Base-by-base conservation (phyloP, 140 eudicot species). In the Erigeron philadelphicus region DNA sequence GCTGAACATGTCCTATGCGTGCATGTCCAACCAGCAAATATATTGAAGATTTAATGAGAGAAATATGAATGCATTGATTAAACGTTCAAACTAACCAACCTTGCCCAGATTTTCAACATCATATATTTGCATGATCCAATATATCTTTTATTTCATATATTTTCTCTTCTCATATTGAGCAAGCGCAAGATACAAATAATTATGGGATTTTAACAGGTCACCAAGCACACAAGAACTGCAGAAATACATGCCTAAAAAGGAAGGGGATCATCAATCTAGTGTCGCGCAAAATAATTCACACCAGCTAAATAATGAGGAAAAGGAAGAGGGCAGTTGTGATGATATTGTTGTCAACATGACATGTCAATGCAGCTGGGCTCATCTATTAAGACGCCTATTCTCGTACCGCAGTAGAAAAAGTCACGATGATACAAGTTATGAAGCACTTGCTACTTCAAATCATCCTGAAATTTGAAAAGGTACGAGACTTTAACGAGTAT, bases 311-410 rank as follows among this genome's bases (percentile, higher is more conserved):
- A 75, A 74, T 7, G 74, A 64, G 8, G 73, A 70, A 23, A 44
- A 77, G 47, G 84, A 72, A 38, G 72, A 67, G 19, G 78, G 68
- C 44, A 13, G 42, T 12, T 46, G 46, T 38, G 64, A 68, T 11
- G 64, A 66, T 13, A 64, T 72, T 40, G 67, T 47, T 11, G 76
- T 66, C 18, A 45, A 59, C 40, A 55, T 75, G 8, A 61, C 73
- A 11, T 71, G 82, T 58, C 81, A 81, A 44, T 71, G 70, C 67
- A 72, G 71, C 59, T 73, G 81, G 76, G 83, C 71, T 66, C 75
- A 64, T 70, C 52, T 84, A 40, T 55, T 84, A 7, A 81, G 81
- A 71, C 79, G 84, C 41, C 76, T 85, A 83, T 82, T 89, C 75
- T 73, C 87, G 40, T 76, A 78, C 67, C 81, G 73, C 61, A 85